A percentile compares a stretch with the other conserved stretches of the same genome.
phyloP scores from a whole-genome alignment of 176 grass and related monocot genomes.

The Alloteropsis semialata region DNA sequence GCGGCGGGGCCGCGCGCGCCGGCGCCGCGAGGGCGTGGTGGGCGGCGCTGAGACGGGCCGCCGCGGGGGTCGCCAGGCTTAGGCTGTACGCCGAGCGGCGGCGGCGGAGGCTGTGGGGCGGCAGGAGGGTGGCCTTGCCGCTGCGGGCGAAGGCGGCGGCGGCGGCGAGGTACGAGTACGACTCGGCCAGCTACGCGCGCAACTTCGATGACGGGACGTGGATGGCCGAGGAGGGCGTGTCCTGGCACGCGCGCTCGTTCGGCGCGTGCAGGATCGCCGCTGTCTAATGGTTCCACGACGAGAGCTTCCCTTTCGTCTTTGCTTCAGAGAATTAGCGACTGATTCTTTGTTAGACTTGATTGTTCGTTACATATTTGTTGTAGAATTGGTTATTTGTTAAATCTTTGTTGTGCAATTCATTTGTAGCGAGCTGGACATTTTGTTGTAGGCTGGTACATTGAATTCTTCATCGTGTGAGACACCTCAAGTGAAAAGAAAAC shows the following conservation, averaged over 20 bases:
- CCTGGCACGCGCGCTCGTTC: conserved; percentile 37
- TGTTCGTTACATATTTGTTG: neutral
- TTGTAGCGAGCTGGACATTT: neutral
- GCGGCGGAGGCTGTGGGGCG: neutral
- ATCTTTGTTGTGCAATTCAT: neutral
- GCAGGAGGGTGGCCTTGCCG: neutral
- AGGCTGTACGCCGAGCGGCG: neutral
- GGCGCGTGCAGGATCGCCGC: conserved; percentile 20
- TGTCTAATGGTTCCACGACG: neutral
- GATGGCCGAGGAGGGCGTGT: conserved; percentile 55
- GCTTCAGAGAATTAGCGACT: neutral
- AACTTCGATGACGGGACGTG: conserved; percentile 70
- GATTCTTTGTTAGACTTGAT: neutral
- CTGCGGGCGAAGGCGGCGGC: neutral
- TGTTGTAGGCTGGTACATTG: neutral
- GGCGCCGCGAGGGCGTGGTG: neutral
- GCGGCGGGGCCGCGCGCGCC: neutral
- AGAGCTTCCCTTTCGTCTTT: neutral
- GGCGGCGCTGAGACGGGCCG: conserved; percentile 24
- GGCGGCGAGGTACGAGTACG: conserved; percentile 46
- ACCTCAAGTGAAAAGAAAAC: neutral
- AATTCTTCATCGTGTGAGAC: neutral
- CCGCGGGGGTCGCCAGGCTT: neutral
- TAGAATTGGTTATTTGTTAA: neutral
- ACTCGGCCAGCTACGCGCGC: conserved; percentile 49